Base-by-base conservation (phyloP, 2,329 filamentous ascomycete genomes). In the Apiospora sp. region DNA sequence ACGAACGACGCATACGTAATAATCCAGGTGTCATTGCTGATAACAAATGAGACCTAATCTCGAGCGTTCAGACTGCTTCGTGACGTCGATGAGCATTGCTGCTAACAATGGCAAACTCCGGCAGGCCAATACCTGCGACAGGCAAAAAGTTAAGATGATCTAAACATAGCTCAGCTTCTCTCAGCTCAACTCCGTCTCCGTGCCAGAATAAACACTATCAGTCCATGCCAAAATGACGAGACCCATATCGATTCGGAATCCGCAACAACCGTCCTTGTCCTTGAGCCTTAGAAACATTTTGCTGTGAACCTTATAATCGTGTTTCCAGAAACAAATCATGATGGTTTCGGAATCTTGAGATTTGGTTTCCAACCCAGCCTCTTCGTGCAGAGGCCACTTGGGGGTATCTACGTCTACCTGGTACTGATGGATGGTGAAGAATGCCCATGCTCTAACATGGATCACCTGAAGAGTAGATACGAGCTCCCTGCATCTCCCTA, bases 91-190 rank as follows among this genome's bases (percentile, higher is more conserved):
- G 37, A 61, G 37, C 30, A 7, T 61, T n/a, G 10, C 22, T 37
- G 30, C 30, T 4, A 37, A 34, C 22, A 16, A 61, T 22, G 30
- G 30, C 54, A 61, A 61, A 19, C 16, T 12, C 30, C 54, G 54
- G 30, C 30, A 34, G 22, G 4, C 54, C 54, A 61, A 22, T 8
- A 49, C 46, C 46, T 49, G 46, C 46, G 46, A 49, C 8, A 19
- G 54, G 7, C 16, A 37, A 22, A 22, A 61, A 61, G 54, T 37
- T 37, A 13, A 34, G 54, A 61, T 61, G 54, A 37, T 37, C 30
- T 61, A 61, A 61, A 61, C 54, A 61, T 37, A 61, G 54, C 54
- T 37, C 54, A 34, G 54, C 54, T 61, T 30, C 54, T 61, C 16
- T 22, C 16, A 37, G 34, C 54, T 34, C 54, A 19, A 61, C 54